These are phyloP conservation scores for Amylocarpus encephaloides DNA, from an alignment of 2,329 filamentous ascomycete species.

Conservation along the genomic window DNA sequence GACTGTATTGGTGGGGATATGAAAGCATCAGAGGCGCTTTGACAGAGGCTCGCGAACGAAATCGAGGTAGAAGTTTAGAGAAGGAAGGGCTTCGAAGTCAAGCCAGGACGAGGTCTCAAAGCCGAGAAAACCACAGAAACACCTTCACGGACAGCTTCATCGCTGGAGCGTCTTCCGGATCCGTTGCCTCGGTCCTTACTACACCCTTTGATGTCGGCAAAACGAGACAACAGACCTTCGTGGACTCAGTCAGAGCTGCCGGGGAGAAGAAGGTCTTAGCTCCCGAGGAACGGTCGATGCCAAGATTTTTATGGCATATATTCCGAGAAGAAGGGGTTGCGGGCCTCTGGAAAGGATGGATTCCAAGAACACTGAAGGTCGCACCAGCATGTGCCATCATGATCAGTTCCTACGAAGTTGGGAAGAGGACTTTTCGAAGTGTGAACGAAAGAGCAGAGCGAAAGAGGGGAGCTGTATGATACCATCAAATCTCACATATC, in stretches of 20 bases:
- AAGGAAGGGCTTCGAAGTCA: conserved; percentile 36
- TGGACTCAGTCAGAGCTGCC: conserved; percentile 43
- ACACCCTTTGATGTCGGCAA: conserved; percentile 98
- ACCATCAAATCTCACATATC: conserved; percentile 7
- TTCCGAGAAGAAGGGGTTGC: conserved; percentile 74
- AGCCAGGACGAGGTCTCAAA: conserved; percentile 51
- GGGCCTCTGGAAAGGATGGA: conserved; percentile 88
- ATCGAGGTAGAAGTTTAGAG: conserved; percentile 38
- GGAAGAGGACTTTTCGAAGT: conserved; percentile 76
- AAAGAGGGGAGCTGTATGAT: conserved; percentile 19
- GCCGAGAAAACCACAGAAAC: conserved; percentile 61
- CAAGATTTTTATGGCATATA: conserved; percentile 81
- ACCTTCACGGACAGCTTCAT: conserved; percentile 87
- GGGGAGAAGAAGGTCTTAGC: conserved; percentile 35
- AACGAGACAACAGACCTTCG: conserved; percentile 82
- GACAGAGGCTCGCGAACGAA: conserved; percentile 58
- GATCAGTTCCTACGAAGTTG: conserved; percentile 96
- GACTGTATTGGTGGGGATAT: conserved; percentile 97
- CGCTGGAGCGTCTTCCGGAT: conserved; percentile 76
- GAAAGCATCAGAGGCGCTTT: conserved; percentile 71
- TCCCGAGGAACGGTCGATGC: conserved; percentile 74
- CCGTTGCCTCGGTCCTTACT: conserved; percentile 79
- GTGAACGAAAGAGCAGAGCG: conserved; percentile 54
- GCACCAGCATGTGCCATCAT: conserved; percentile 97
- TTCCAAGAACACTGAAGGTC: conserved; percentile 85